phyloP scores from a whole-genome alignment of 1,284 basidiomycete species.

The Austroboletus niveus region DNA sequence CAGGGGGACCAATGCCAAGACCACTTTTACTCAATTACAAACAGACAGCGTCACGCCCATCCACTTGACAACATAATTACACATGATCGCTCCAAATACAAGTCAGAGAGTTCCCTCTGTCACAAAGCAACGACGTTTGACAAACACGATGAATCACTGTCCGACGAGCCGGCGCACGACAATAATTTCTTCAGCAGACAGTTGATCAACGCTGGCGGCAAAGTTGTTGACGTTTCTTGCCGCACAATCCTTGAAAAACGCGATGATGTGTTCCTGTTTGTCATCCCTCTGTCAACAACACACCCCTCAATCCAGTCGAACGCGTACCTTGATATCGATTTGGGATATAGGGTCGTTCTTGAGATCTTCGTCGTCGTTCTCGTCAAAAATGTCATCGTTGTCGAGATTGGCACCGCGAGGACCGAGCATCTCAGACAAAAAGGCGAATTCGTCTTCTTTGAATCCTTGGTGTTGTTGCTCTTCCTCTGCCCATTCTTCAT shows the following conservation, averaged over 20 bases:
- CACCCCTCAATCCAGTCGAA: background rate
- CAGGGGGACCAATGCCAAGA: too few relatives aligned
- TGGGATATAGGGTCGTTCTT: constrained; percentile 84
- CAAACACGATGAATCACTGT: constrained; percentile 14
- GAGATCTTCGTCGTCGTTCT: constrained; percentile 82
- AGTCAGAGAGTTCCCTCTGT: background rate
- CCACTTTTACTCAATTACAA: background rate
- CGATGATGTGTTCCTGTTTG: constrained; percentile 60
- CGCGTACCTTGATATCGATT: constrained; percentile 81
- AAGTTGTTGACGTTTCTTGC: constrained; percentile 66
- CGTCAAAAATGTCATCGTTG: constrained; percentile 66
- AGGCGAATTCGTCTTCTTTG: constrained; percentile 62
- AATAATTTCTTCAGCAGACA: constrained; percentile 67
- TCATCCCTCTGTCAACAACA: background rate
- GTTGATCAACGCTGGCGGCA: constrained; percentile 58
- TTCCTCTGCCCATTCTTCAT: constrained; percentile 89
- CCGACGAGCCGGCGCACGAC: constrained; percentile 60
- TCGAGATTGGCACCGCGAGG: constrained; percentile 69
- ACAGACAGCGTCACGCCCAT: background rate
- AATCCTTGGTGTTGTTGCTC: constrained; percentile 54
- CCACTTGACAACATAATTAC: constrained; percentile 1
- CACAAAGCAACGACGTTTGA: background rate
- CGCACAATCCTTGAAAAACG: constrained; percentile 72
- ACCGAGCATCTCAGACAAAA: constrained; percentile 68
- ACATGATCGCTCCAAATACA: constrained; percentile 10